These are phyloP conservation scores for Linum trigynum DNA, from an alignment of 345 rosid species.

Conservation along the genomic window DNA sequence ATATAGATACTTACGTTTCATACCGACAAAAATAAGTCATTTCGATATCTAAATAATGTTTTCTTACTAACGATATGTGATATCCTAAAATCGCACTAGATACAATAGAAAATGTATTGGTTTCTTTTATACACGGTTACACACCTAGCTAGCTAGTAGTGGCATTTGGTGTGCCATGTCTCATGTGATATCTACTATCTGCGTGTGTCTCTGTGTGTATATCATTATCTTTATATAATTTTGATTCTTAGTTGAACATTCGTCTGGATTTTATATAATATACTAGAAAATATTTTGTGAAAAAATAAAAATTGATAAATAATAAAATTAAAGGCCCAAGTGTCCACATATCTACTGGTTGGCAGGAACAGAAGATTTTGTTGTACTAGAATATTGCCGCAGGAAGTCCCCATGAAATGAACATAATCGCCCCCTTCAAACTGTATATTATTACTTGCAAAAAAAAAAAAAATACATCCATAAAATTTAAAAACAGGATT, in stretches of 20 bases:
- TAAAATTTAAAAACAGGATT: not conserved
- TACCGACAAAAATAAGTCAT: no score
- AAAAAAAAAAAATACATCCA: not conserved
- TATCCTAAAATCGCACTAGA: no score
- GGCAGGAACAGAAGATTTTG: constrained; percentile 26
- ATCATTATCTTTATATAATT: not conserved
- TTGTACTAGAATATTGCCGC: constrained; percentile 11
- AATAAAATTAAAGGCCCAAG: not conserved
- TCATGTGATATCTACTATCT: not conserved
- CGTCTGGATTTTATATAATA: no score
- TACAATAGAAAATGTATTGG: no score
- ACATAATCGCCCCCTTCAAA: not conserved
- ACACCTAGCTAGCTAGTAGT: no score
- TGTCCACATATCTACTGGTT: constrained; percentile 17
- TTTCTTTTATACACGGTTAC: no score
- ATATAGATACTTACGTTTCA: no score
- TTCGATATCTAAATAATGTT: no score
- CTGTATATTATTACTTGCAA: no score
- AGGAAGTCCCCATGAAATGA: constrained; percentile 19
- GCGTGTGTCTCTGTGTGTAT: not conserved
- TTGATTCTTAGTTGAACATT: constrained; percentile 1
- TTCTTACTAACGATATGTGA: no score
- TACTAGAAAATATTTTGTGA: not conserved
- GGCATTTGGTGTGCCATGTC: no score
- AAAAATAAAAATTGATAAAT: constrained; percentile 9